Base-by-base conservation (phyloP, 1,139 yeast species). In the Spencermartinsiella ligniputridi region DNA sequence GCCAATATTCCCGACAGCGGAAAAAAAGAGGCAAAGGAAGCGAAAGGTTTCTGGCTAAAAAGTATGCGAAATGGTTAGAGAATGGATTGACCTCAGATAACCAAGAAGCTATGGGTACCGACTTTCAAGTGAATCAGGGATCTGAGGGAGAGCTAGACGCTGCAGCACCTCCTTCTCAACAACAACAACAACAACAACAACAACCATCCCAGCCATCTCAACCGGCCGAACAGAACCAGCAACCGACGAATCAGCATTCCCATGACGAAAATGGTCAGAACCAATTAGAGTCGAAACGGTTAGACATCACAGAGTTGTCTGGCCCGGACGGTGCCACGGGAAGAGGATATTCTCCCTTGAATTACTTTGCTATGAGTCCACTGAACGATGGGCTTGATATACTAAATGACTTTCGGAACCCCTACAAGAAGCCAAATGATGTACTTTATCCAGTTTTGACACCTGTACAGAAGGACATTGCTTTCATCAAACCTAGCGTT, bases 21-120 rank as follows among this genome's bases (percentile, higher is more conserved):
- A 49, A 49, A 32, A 48, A 48, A 29, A 34, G 52, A 9, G 52
- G 52, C 21, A 48, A 45, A 34, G 52, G 52, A 11, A 49, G 52
- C 40, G 51, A 48, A 11, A 16, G 48, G 22, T 49, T 48, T 29
- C 45, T 49, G 6, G 37, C 40, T 3, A 48, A 46, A 38, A 32
- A 37, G 25, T 15, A 21, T 33, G 21, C 40, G 33, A 24, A 37
- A 25, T 13, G 40, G 27, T 9, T 25, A 18, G 18, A 25, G 13
- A 12, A 27, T 13, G 18, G 18, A 8, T 16, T 13, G 38, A 11
- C 11, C 24, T 5, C n/a, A 6, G 17, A 35, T 9, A 5, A 9
- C 6, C 22, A 35, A 9, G 38, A 11, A 3, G 12, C 17, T 24
- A 12, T 19, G 29, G 6, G 13, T 19, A 8, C 29, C 16, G 15